phyloP scores from a whole-genome alignment of 768 basidiomycete species.

The Lentinula sp. region DNA sequence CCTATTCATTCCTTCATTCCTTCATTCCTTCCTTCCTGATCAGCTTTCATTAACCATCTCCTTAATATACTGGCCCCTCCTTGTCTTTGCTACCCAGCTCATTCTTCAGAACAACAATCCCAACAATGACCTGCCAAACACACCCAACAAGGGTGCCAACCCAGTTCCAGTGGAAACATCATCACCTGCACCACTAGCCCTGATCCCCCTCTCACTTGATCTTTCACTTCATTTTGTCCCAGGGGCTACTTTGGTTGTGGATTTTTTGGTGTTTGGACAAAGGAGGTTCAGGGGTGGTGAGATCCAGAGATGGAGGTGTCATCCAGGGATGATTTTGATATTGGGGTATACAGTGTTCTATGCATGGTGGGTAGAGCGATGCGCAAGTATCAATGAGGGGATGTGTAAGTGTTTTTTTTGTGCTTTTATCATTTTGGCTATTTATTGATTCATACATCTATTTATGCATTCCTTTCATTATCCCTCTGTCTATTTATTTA shows the following conservation, averaged over 20 bases:
- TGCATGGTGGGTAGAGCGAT: constrained; percentile 60
- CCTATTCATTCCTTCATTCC: neutral
- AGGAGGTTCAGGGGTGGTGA: constrained; percentile 13
- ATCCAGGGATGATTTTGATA: too few species aligned
- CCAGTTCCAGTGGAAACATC: constrained; percentile 55
- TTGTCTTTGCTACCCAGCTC: constrained; percentile 47
- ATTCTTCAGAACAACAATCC: constrained; percentile 36
- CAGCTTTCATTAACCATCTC: constrained; percentile 25
- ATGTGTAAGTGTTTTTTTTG: constrained; percentile 33
- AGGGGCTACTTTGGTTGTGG: constrained; percentile 5
- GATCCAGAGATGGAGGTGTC: too few species aligned
- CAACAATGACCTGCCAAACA: constrained; percentile 20
- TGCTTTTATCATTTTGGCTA: neutral
- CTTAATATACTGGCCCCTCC: constrained; percentile 64
- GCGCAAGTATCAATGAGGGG: constrained; percentile 54
- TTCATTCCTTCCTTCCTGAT: neutral
- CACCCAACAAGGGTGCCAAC: constrained; percentile 20
- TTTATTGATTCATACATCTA: neutral
- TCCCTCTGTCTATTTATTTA: constrained; percentile 23
- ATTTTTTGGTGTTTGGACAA: constrained; percentile 20
- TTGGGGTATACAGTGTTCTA: constrained; percentile 40
- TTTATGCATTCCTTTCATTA: too few species aligned
- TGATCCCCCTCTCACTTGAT: constrained; percentile 33
- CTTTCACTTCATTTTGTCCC: constrained; percentile 60
- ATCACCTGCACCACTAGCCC: constrained; percentile 58